These are phyloP conservation scores for Bisporella sp. DNA, from an alignment of 2,329 filamentous ascomycete genomes.

Conservation along the genomic window DNA sequence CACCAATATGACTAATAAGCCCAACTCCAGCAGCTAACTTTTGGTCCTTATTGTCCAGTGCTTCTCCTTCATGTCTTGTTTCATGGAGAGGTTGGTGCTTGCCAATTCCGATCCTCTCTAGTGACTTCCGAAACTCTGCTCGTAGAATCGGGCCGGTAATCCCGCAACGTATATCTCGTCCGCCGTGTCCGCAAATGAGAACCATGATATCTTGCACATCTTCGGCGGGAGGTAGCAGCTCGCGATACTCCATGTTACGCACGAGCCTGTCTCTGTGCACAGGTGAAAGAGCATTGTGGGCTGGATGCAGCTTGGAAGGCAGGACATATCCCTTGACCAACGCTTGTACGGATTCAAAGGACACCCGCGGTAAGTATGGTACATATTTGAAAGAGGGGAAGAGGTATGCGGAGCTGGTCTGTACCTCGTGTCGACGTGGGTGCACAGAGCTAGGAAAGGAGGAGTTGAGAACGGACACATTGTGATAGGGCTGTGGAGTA, in stretches of 20 bases:
- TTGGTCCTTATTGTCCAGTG: constrained; percentile 32
- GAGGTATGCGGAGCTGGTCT: constrained; percentile 62
- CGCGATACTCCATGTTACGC: constrained; percentile 45
- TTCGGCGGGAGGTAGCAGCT: constrained; percentile 47
- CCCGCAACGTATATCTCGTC: constrained; percentile 76
- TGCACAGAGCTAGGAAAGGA: constrained; percentile 56
- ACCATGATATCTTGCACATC: constrained; percentile 65
- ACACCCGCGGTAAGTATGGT: constrained; percentile 58
- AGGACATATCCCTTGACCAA: constrained; percentile 61
- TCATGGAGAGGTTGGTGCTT: constrained; percentile 40
- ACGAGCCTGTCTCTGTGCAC: constrained; percentile 46
- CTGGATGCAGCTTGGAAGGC: constrained; percentile 52
- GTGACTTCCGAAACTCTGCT: constrained; percentile 58
- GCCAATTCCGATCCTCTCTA: constrained; percentile 42
- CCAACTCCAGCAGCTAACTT: constrained; percentile 52
- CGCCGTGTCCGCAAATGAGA: constrained; percentile 81
- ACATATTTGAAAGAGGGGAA: constrained; percentile 81
- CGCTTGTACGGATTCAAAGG: constrained; percentile 46
- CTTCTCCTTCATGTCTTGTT: constrained; percentile 18
- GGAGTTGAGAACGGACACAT: constrained; percentile 68
- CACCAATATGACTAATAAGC: constrained; percentile 72
- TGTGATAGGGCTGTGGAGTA: constrained; percentile 66
- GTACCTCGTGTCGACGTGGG: constrained; percentile 29
- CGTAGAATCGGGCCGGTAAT: constrained; percentile 68
- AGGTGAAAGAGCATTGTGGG: constrained; percentile 50